Conservation (phyloP, 352 stramenopile genomes). For the Globisporangium recalcitrans region DNA sequence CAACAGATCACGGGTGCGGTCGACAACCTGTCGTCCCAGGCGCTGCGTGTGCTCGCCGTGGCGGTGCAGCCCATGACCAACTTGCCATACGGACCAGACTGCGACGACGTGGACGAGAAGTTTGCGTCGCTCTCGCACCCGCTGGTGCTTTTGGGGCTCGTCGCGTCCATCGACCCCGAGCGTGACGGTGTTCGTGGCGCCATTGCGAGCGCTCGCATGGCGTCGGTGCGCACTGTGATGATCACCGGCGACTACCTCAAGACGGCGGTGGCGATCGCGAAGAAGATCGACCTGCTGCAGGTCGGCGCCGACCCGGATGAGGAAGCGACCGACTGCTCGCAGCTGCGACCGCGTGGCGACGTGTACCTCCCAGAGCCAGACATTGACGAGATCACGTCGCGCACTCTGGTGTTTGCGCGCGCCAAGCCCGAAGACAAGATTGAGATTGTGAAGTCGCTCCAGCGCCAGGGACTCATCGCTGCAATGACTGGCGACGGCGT, state of each 20-base stretch:
- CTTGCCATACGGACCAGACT: constrained; percentile 37
- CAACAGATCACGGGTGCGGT: constrained; percentile 51
- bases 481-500: constrained; percentile 98
- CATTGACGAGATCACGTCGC: constrained; percentile 85
- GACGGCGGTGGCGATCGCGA: constrained; percentile 92
- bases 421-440: constrained; percentile 95
- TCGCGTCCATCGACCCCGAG: constrained; percentile 89
- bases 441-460: constrained; percentile 93
- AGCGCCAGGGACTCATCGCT: constrained; percentile 85
- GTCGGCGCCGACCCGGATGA: constrained; percentile 46
- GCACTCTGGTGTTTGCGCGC: constrained; percentile 90
- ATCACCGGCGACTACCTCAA: constrained; percentile 95
- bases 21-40: constrained; percentile 65
- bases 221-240: constrained; percentile 85
- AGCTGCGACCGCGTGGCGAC: constrained; percentile 41
- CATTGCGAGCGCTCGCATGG: constrained; percentile 37
- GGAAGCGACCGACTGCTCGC: constrained; percentile 72
- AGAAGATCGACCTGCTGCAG: constrained; percentile 90
- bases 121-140: constrained; percentile 57
- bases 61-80: constrained; percentile 68
- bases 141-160: constrained; percentile 89
- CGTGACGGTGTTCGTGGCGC: constrained; percentile 57
- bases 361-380: constrained; percentile 66
- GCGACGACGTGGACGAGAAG: constrained; percentile 65
- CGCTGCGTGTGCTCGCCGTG: constrained; percentile 87